A percentile compares a stretch with the other conserved stretches of the same genome.
Evolutionary conservation across 2,329 filamentous ascomycete species (phyloP).

Genomic region (Ceratocystis lukuohia): DNA sequence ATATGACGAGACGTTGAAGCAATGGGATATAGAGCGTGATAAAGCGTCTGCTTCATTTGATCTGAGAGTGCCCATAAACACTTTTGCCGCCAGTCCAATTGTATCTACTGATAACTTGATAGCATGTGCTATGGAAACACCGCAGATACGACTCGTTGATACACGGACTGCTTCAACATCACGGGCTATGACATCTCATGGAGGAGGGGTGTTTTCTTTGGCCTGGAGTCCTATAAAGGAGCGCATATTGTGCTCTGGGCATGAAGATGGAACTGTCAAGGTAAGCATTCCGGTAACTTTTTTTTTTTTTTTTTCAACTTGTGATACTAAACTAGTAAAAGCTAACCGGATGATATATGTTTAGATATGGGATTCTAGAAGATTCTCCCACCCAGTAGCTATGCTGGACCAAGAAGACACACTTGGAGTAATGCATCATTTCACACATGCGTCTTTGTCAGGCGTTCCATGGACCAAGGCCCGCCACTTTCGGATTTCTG

Average conservation of each 20-base stretch:
- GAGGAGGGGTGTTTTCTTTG: slow-evolving; percentile 52
- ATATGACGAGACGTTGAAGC: slow-evolving; percentile 63
- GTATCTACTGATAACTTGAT: slow-evolving; percentile 58
- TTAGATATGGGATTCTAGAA: slow-evolving; percentile 75
- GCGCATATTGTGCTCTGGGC: slow-evolving; percentile 68
- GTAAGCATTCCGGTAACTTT: background rate
- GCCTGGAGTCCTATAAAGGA: slow-evolving; percentile 74
- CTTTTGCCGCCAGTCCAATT: slow-evolving; percentile 63
- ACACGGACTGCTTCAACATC: slow-evolving; percentile 29
- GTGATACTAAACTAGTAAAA: background rate
- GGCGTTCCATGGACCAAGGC: slow-evolving; percentile 25
- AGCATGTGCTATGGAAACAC: slow-evolving; percentile 77
- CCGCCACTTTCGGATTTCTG: slow-evolving; percentile 35
- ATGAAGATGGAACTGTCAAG: slow-evolving; percentile 62
- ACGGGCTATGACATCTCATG: slow-evolving; percentile 56
- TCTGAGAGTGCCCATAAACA: slow-evolving; percentile 56
- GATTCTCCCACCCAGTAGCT: slow-evolving; percentile 61
- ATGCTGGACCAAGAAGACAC: slow-evolving; percentile 75
- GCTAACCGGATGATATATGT: background rate
- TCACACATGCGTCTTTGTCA: slow-evolving; percentile 26
- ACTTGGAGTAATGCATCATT: slow-evolving; percentile 45
- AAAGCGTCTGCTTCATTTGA: slow-evolving; percentile 52
- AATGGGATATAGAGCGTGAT: slow-evolving; percentile 55
- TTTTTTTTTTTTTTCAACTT: background rate
- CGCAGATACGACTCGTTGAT: slow-evolving; percentile 72